Evolutionary conservation across 2,329 filamentous ascomycete genomes (phyloP), one percentile per base, ranked within the genome.

Genomic region (Fusarium agapanthi): DNA sequence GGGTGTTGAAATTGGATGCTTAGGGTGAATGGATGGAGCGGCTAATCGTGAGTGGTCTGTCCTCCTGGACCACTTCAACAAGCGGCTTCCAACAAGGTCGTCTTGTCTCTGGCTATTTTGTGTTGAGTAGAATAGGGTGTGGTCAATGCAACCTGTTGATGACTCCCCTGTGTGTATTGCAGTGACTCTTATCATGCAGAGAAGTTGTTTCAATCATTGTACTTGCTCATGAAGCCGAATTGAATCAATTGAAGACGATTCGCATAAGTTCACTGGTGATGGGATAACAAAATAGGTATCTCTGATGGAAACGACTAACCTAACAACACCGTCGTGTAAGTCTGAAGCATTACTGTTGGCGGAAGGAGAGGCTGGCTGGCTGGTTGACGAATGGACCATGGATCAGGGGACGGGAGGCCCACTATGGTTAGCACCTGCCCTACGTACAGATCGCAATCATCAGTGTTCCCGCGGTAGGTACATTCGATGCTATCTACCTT

Each of bases 81-180:
- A 58, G 50, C 44, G 43, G 65, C 61, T 57, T 43, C 12, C 18
- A 30, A 34, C 22, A 40, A 44, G 53, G n/a, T 34, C 48, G 28
- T 61, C 56, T 71, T 41, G 53, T 45, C 58, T 71, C 56, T 71
- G 67, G 26, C 34, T 41, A 54, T 22, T 14, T 56, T 50, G 51
- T 55, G 40, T 48, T 75, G 58, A 54, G 55, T 34, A 47, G 65
- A 72, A 74, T 71, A 76, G 75, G 69, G 75, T 77, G 73, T 77
- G 73, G 71, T 68, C 76, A 67, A 77, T 75, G 76, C 75, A 75
- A 67, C 62, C 61, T 57, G 48, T 58, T 57, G 48, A 50, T 44
- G 35, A 58, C 38, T 53, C 38, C 48, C 48, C 32, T 50, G 41
- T 35, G 41, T 37, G 20, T 65, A 55, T 53, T 64, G 35, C 18